Evolutionary conservation across 2,329 filamentous ascomycete genomes (phyloP).

Genomic region (Nakataea oryzae): DNA sequence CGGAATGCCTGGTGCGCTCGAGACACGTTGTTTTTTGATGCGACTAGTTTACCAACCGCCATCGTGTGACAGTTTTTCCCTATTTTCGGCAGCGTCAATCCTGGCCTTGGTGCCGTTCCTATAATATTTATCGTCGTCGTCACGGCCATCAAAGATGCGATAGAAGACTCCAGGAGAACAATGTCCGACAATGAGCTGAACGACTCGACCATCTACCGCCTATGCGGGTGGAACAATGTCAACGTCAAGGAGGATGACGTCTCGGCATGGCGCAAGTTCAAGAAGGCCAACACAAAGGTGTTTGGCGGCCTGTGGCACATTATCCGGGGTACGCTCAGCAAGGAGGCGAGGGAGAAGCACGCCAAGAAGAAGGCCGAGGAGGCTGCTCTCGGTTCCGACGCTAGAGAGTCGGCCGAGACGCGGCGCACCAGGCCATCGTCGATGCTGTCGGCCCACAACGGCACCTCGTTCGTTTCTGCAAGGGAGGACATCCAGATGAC

Average conservation of each 20-base stretch:
- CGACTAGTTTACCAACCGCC: not conserved
- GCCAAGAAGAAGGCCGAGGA: constrained; percentile 33
- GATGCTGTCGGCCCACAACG: constrained; percentile 37
- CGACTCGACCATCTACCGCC: constrained; percentile 86
- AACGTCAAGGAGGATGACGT: constrained; percentile 85
- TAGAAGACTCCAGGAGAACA: constrained; percentile 91
- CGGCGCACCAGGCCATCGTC: constrained; percentile 43
- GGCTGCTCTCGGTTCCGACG: constrained; percentile 40
- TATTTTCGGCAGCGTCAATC: constrained; percentile 88
- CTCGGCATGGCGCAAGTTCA: constrained; percentile 75
- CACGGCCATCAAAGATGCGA: constrained; percentile 86
- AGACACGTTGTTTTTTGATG: not conserved
- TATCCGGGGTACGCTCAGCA: constrained; percentile 36
- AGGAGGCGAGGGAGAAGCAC: constrained; percentile 30
- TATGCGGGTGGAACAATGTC: constrained; percentile 84
- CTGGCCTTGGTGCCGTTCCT: constrained; percentile 80
- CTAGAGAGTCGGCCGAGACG: constrained; percentile 57
- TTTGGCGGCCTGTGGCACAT: constrained; percentile 42
- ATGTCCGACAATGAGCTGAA: constrained; percentile 88
- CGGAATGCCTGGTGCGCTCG: not conserved
- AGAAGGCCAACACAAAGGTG: constrained; percentile 69
- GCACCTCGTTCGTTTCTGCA: constrained; percentile 40
- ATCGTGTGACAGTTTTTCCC: constrained; percentile 64
- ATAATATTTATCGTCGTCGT: constrained; percentile 85
- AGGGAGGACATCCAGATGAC: constrained; percentile 87